A percentile compares a stretch with the other conserved stretches of the same genome.
Conservation (phyloP, 2,329 filamentous ascomycete genomes). For the Cryphonectria carpinicola region DNA sequence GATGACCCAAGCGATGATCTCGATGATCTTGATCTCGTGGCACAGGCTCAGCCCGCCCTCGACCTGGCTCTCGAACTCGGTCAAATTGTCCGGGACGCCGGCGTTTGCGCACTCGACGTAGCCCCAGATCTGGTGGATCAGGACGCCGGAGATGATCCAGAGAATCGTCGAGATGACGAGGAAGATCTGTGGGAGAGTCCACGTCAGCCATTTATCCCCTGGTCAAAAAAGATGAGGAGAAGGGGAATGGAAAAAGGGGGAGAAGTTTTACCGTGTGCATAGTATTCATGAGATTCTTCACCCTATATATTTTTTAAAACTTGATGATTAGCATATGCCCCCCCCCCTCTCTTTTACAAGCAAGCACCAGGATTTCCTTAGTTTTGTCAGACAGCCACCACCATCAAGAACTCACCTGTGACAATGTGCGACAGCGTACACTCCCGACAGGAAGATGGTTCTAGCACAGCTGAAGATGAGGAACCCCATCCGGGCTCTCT, state of each 20-base stretch:
- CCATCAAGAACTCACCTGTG: background rate
- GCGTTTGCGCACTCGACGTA: constrained; percentile 24
- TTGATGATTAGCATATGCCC: background rate
- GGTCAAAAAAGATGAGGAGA: background rate
- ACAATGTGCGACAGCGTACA: constrained; percentile 16
- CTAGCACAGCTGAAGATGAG: constrained; percentile 25
- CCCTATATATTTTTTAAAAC: background rate
- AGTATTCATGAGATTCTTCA: constrained; percentile 24
- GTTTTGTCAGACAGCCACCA: background rate
- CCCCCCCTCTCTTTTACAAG: no score
- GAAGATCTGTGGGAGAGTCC: constrained; percentile 11
- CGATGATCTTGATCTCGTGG: constrained; percentile 27
- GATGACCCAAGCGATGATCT: constrained; percentile 23
- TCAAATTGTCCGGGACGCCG: constrained; percentile 13
- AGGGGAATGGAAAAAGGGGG: no score
- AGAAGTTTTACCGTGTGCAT: constrained; percentile 12
- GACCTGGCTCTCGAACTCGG: constrained; percentile 24
- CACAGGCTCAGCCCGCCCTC: constrained; percentile 21
- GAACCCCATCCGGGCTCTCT: constrained; percentile 23
- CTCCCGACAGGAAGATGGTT: constrained; percentile 16
- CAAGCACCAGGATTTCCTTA: background rate
- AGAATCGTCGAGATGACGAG: constrained; percentile 22
- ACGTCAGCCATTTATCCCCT: background rate
- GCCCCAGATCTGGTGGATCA: constrained; percentile 25
- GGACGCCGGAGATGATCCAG: constrained; percentile 22